phyloP scores from a whole-genome alignment of 1,284 basidiomycete genomes.

The Cryptococcus neoformans region DNA sequence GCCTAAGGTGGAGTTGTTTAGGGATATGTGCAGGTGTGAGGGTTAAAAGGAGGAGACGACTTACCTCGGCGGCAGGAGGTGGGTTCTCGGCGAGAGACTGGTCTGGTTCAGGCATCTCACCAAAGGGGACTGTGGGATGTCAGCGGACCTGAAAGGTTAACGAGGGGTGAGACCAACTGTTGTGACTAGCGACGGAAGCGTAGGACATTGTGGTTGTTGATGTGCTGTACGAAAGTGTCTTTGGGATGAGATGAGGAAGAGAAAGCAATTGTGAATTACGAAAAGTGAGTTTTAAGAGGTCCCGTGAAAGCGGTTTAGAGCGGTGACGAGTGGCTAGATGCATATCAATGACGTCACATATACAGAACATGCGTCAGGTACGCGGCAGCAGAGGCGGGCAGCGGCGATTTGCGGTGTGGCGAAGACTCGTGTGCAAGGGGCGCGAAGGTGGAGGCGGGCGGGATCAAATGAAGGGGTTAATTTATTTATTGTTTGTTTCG shows the following conservation, averaged over 20 bases:
- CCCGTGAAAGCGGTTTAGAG: neutral
- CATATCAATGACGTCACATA: neutral
- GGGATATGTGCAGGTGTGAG: neutral
- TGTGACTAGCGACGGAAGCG: slow-evolving; percentile 41
- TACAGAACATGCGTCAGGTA: neutral
- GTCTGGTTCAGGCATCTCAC: slow-evolving; percentile 45
- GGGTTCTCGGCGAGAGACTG: slow-evolving; percentile 44
- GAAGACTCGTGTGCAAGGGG: neutral
- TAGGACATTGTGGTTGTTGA: slow-evolving; percentile 32
- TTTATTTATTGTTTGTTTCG: neutral
- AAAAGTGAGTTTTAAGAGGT: neutral
- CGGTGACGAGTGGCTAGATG: neutral
- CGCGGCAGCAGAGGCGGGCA: neutral
- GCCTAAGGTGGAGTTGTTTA: slow-evolving; percentile 18
- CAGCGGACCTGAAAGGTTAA: neutral
- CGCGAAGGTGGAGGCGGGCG: neutral
- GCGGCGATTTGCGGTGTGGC: neutral
- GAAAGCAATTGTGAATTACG: slow-evolving; percentile 2
- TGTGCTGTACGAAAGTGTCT: too few species aligned
- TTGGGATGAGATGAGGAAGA: too few species aligned
- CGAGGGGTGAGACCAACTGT: slow-evolving; percentile 27
- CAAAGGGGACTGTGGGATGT: slow-evolving; percentile 35
- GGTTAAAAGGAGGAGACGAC: neutral
- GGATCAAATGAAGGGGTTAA: neutral
- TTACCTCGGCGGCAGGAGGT: neutral